phyloP scores from a whole-genome alignment of 78 protist genomes.

The Dictyostelium citrinum region DNA sequence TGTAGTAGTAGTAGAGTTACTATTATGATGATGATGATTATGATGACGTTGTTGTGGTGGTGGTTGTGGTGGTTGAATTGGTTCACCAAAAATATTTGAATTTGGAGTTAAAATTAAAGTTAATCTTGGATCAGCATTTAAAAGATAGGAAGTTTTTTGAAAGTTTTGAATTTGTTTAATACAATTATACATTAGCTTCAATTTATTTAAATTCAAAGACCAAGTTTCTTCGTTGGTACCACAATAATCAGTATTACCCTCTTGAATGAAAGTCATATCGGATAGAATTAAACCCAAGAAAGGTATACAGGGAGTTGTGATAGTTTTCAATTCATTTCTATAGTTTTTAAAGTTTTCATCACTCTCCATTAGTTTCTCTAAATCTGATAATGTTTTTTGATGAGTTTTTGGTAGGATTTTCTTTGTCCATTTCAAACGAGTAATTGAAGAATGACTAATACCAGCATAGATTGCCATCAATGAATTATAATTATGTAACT shows the following conservation, averaged over 20 bases:
- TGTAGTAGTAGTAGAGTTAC: neutral
- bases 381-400: slow-evolving; percentile 49
- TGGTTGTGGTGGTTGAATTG: neutral
- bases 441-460: slow-evolving; percentile 36
- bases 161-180: slow-evolving; percentile 55
- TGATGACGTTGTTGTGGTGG: neutral
- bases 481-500: slow-evolving; percentile 45
- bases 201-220: slow-evolving; percentile 21
- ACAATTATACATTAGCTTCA: slow-evolving; percentile 33
- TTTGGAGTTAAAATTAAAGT: slow-evolving; percentile 54
- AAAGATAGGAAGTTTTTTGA: slow-evolving; percentile 39
- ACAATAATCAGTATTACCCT: slow-evolving; percentile 43
- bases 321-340: slow-evolving; percentile 50
- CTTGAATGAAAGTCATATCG: slow-evolving; percentile 61
- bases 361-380: slow-evolving; percentile 49
- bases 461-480: slow-evolving; percentile 78
- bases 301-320: slow-evolving; percentile 67
- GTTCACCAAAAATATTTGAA: slow-evolving; percentile 53
- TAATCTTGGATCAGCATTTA: slow-evolving; percentile 70
- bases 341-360: slow-evolving; percentile 70
- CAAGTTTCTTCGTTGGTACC: neutral
- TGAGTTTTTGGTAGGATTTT: slow-evolving; percentile 55
- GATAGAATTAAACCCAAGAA: slow-evolving; percentile 49
- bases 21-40: neutral
- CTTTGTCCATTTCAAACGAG: slow-evolving; percentile 52